These are phyloP conservation scores for Lactarius psammicola DNA, from an alignment of 768 basidiomycete genomes.

Conservation along the genomic window DNA sequence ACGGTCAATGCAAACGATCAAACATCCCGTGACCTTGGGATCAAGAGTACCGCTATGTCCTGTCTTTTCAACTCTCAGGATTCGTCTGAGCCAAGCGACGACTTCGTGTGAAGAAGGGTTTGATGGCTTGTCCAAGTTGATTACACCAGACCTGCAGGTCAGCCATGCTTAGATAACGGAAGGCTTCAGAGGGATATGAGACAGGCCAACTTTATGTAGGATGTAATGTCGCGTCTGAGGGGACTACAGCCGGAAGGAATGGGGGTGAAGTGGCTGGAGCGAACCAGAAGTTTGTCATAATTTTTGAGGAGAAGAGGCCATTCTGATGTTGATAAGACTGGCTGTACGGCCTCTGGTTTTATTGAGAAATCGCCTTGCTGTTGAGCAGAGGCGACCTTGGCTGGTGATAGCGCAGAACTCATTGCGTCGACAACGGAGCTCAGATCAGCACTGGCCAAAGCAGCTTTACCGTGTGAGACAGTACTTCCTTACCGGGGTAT, in stretches of 20 bases:
- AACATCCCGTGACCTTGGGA: slow-evolving; percentile 97
- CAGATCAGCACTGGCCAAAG: background rate
- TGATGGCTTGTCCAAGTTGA: slow-evolving; percentile 99
- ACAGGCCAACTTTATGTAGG: slow-evolving; percentile 78
- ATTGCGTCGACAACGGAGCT: slow-evolving; percentile 32
- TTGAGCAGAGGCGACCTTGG: slow-evolving; percentile 74
- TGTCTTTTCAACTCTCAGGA: slow-evolving; percentile 95
- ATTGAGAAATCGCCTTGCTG: slow-evolving; percentile 74
- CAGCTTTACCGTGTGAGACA: slow-evolving; percentile 3
- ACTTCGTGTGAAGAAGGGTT: slow-evolving; percentile 99
- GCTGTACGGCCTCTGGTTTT: slow-evolving; percentile 71
- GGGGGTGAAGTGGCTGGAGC: slow-evolving; percentile 97
- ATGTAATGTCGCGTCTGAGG: slow-evolving; percentile 87
- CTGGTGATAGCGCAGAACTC: slow-evolving; percentile 54
- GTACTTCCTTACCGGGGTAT: background rate
- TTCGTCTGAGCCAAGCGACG: slow-evolving; percentile 97
- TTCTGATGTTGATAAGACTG: slow-evolving; percentile 88
- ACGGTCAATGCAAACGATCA: slow-evolving; percentile 99
- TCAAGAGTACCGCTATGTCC: slow-evolving; percentile 99
- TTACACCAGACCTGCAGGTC: slow-evolving; percentile 84
- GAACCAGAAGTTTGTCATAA: slow-evolving; percentile 93
- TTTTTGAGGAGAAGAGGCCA: slow-evolving; percentile 99
- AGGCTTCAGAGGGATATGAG: background rate
- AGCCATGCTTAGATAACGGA: background rate
- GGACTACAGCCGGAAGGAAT: slow-evolving; percentile 94